Percentiles rank a stretch among this genome's conserved stretches.
Conservation (phyloP, 805 yeast genomes). For the Teunomyces lycoperdinae region DNA sequence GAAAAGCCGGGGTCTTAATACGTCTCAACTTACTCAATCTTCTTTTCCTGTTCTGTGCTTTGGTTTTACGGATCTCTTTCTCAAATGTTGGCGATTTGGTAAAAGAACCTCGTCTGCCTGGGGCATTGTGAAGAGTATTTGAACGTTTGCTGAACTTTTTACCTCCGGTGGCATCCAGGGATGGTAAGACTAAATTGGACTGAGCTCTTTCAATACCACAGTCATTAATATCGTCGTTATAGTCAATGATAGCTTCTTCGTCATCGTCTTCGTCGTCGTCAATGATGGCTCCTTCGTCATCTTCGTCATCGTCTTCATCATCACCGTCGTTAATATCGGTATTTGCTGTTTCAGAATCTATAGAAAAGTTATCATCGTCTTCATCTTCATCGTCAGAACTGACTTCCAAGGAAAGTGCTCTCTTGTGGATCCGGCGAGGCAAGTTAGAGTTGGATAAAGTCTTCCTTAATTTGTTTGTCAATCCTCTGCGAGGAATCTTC, state of each 20-base stretch:
- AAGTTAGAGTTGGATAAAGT: slow-evolving; percentile 14
- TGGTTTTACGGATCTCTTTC: slow-evolving; percentile 19
- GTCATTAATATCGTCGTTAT: slow-evolving; percentile 11
- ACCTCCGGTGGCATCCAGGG: slow-evolving; percentile 31
- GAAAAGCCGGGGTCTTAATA: slow-evolving; percentile 9
- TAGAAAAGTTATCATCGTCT: slow-evolving; percentile 10
- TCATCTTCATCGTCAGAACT: slow-evolving; percentile 6
- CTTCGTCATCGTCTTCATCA: slow-evolving; percentile 10
- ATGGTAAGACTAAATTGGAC: slow-evolving; percentile 33
- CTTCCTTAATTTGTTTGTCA: slow-evolving; percentile 16
- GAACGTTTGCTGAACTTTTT: slow-evolving; percentile 42
- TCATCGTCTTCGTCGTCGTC: slow-evolving; percentile 19
- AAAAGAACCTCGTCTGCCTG: slow-evolving; percentile 14
- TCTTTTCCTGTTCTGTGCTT: slow-evolving; percentile 2
- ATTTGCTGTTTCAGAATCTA: slow-evolving; percentile 7
- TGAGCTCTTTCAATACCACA: slow-evolving; percentile 20
- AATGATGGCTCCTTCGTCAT: slow-evolving; percentile 14
- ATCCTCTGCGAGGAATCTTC: slow-evolving; percentile 1
- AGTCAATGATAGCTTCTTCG: slow-evolving; percentile 9
- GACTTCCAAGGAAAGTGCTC: background rate
- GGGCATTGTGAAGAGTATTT: slow-evolving; percentile 44
- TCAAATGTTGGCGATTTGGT: slow-evolving; percentile 50
- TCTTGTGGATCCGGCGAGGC: background rate
- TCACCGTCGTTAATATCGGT: slow-evolving; percentile 10
- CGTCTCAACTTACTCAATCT: slow-evolving; percentile 7